Percentiles rank a stretch among this genome's conserved stretches.
phyloP scores from a whole-genome alignment of 2,329 filamentous ascomycete genomes.

The Aspergillus jensenii region DNA sequence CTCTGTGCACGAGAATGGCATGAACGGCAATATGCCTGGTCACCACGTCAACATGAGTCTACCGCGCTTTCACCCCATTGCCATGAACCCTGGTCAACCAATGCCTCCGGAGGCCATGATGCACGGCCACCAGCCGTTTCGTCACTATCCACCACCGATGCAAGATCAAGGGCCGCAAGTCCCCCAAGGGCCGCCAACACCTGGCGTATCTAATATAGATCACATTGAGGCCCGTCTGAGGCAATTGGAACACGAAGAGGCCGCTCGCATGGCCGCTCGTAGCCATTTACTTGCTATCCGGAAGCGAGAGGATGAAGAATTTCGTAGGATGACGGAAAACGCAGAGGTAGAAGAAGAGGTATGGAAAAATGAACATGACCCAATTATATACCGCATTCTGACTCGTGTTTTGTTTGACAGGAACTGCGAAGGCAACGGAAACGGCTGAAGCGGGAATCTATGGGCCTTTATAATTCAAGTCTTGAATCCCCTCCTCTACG shows the following conservation, averaged over 20 bases:
- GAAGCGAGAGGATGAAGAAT: slow-evolving; percentile 43
- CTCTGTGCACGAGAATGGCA: slow-evolving; percentile 33
- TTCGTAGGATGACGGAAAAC: slow-evolving; percentile 39
- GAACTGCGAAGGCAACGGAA: slow-evolving; percentile 42
- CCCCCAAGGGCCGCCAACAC: slow-evolving; percentile 24
- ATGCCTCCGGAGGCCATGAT: slow-evolving; percentile 35
- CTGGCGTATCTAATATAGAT: slow-evolving; percentile 31
- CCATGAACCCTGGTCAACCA: slow-evolving; percentile 39
- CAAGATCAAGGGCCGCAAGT: slow-evolving; percentile 30
- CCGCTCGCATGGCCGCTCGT: slow-evolving; percentile 37
- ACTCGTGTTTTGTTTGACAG: slow-evolving; percentile 17
- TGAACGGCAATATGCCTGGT: slow-evolving; percentile 27
- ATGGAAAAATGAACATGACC: slow-evolving; percentile 15
- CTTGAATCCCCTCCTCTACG: slow-evolving; percentile 39
- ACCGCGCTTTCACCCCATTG: slow-evolving; percentile 42
- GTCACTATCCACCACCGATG: slow-evolving; percentile 31
- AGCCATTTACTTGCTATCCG: slow-evolving; percentile 37
- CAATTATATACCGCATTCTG: neutral
- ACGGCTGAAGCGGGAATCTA: slow-evolving; percentile 41
- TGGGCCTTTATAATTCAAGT: slow-evolving; percentile 36
- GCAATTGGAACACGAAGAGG: slow-evolving; percentile 42
- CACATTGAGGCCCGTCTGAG: slow-evolving; percentile 40
- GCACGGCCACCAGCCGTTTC: slow-evolving; percentile 33
- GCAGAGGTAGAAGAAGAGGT: slow-evolving; percentile 44
- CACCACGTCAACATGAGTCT: slow-evolving; percentile 32